Evolutionary conservation across 2,329 filamentous ascomycete species (phyloP).

Genomic region (Aspergillus quadricinctus): DNA sequence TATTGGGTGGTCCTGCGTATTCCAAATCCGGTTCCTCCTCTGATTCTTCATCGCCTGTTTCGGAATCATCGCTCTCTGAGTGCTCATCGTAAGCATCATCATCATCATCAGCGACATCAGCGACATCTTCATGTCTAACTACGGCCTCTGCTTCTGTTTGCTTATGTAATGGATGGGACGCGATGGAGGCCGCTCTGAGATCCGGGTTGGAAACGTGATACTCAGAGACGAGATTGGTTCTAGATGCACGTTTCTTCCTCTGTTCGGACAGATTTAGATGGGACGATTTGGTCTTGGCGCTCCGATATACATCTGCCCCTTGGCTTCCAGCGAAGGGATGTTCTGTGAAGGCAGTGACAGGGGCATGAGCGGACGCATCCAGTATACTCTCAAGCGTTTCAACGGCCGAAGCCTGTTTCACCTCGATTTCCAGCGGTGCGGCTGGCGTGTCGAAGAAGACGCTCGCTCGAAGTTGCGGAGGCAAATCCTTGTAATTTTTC

Average conservation of each 20-base stretch:
- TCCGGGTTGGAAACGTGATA: slow-evolving; percentile 15
- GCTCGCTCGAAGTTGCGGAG: slow-evolving; percentile 83
- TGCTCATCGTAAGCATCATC: slow-evolving; percentile 11
- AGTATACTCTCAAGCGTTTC: slow-evolving; percentile 87
- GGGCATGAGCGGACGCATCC: slow-evolving; percentile 80
- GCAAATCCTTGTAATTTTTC: slow-evolving; percentile 45
- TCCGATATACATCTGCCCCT: slow-evolving; percentile 71
- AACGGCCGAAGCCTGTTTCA: slow-evolving; percentile 75
- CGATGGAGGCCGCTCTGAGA: slow-evolving; percentile 8
- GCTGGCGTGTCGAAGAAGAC: slow-evolving; percentile 77
- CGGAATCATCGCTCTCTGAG: slow-evolving; percentile 9
- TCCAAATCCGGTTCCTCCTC: slow-evolving; percentile 43
- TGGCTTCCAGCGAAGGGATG: slow-evolving; percentile 76
- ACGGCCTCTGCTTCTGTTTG: slow-evolving; percentile 19
- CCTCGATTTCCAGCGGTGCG: slow-evolving; percentile 50
- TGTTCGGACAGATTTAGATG: slow-evolving; percentile 21
- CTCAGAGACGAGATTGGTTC: slow-evolving; percentile 23
- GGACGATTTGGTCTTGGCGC: slow-evolving; percentile 25
- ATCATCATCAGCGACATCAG: slow-evolving; percentile 10
- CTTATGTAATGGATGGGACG: slow-evolving; percentile 8
- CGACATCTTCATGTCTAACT: slow-evolving; percentile 16
- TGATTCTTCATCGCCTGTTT: slow-evolving; percentile 18
- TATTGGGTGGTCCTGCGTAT: slow-evolving; percentile 74
- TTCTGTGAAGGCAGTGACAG: slow-evolving; percentile 87
- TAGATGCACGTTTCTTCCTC: slow-evolving; percentile 28